These are phyloP conservation scores for Exophiala phaeomuriformis DNA, from an alignment of 2,329 filamentous ascomycete species.

Conservation along the genomic window DNA sequence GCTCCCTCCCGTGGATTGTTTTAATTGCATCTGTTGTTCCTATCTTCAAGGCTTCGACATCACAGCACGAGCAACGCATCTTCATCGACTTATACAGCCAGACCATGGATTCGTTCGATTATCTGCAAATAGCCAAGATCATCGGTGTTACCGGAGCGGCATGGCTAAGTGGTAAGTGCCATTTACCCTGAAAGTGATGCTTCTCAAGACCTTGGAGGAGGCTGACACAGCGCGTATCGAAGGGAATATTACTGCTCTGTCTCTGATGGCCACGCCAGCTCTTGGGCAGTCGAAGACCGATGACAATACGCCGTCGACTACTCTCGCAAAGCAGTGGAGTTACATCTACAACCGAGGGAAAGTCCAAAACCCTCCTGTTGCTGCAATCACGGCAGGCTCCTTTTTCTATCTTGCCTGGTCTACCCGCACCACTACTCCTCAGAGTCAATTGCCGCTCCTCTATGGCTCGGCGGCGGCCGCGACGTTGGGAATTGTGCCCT, in stretches of 20 bases:
- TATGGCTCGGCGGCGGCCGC: not conserved
- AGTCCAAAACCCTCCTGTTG: slow-evolving; percentile 28
- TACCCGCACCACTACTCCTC: slow-evolving; percentile 15
- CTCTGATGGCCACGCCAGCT: not conserved
- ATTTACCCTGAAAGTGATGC: not conserved
- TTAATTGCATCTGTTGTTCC: no score
- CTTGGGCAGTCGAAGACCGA: not conserved
- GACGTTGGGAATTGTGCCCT: not conserved
- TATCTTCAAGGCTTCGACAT: no score
- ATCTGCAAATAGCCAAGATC: not conserved
- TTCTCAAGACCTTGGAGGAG: not conserved
- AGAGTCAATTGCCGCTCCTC: not conserved
- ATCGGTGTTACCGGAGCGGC: slow-evolving; percentile 1
- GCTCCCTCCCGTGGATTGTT: no score
- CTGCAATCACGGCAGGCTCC: slow-evolving; percentile 20
- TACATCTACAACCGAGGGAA: slow-evolving; percentile 4
- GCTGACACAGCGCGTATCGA: not conserved
- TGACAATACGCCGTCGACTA: not conserved
- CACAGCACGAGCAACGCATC: no score
- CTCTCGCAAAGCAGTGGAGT: not conserved
- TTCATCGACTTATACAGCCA: no score
- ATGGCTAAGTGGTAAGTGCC: not conserved
- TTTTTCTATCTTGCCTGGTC: slow-evolving; percentile 31
- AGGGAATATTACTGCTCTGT: not conserved
- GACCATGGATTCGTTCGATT: not conserved